phyloP scores from a whole-genome alignment of 768 basidiomycete genomes.

The Collybiopsis luxurians region DNA sequence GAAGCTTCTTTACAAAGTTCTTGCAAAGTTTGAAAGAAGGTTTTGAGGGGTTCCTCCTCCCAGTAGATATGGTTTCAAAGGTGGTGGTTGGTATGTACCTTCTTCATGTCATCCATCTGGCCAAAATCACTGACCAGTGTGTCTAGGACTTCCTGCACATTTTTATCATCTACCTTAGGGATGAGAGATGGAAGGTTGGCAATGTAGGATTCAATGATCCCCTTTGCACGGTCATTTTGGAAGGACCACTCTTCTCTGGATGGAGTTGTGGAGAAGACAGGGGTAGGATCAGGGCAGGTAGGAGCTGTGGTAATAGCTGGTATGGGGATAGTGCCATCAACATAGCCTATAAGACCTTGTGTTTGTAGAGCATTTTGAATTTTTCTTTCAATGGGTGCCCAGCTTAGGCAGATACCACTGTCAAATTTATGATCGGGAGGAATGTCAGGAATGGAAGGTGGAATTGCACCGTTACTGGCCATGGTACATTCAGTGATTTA shows the following conservation, averaged over 20 bases:
- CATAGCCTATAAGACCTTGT: neutral
- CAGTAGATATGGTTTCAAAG: neutral
- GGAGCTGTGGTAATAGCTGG: neutral
- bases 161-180: neutral
- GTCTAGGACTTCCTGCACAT: neutral
- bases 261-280: neutral
- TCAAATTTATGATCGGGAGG: slow-evolving; percentile 5
- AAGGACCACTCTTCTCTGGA: neutral
- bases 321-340: neutral
- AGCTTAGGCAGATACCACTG: neutral
- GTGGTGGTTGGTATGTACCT: neutral
- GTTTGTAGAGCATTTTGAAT: neutral
- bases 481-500: neutral
- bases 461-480: slow-evolving; percentile 1
- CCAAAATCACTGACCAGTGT: neutral
- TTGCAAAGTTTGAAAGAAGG: neutral
- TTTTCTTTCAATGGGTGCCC: neutral
- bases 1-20: neutral
- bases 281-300: neutral
- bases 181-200: neutral
- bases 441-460: slow-evolving; percentile 2
- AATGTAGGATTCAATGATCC: neutral
- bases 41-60: neutral
- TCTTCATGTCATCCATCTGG: neutral
- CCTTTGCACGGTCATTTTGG: neutral